phyloP scores from a whole-genome alignment of 345 rosid genomes.

The Salix suchowensis region DNA sequence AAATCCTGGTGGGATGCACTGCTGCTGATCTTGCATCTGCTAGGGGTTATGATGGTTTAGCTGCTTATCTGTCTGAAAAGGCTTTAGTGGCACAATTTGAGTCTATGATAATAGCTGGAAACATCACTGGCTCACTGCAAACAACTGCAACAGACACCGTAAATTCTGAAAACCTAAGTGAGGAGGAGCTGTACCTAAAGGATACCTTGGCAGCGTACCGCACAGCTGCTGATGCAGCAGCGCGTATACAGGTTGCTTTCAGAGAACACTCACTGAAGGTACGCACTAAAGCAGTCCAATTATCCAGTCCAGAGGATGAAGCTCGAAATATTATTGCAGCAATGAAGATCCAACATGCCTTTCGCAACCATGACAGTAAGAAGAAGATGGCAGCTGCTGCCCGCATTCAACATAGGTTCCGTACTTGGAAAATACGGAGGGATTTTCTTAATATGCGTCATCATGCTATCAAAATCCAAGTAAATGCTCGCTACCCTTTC shows the following conservation, averaged over 20 bases:
- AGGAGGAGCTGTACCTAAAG: conserved; percentile 65
- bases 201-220: conserved; percentile 78
- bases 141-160: conserved; percentile 32
- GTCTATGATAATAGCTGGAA: conserved; percentile 89
- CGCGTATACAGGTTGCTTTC: conserved; percentile 77
- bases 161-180: conserved; percentile 35
- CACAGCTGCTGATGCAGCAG: conserved; percentile 91
- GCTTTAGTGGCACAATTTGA: conserved; percentile 70
- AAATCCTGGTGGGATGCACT: conserved; percentile 67
- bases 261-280: conserved; percentile 72
- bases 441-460: conserved; percentile 72
- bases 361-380: conserved; percentile 56
- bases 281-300: conserved; percentile 42
- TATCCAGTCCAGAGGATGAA: conserved; percentile 55
- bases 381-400: conserved; percentile 83
- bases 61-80: conserved; percentile 86
- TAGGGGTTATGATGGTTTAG: conserved; percentile 74
- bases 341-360: conserved; percentile 91
- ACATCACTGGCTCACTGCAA: conserved; percentile 60
- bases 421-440: conserved; percentile 72
- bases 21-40: conserved; percentile 83
- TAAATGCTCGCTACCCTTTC: conserved; percentile 22
- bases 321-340: conserved; percentile 77
- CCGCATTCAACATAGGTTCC: conserved; percentile 79
- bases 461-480: conserved; percentile 80